A percentile compares a stretch with the other conserved stretches of the same genome.
phyloP scores from a whole-genome alignment of 2,329 filamentous ascomycete species.

The Calonectria pseudoreteaudii region DNA sequence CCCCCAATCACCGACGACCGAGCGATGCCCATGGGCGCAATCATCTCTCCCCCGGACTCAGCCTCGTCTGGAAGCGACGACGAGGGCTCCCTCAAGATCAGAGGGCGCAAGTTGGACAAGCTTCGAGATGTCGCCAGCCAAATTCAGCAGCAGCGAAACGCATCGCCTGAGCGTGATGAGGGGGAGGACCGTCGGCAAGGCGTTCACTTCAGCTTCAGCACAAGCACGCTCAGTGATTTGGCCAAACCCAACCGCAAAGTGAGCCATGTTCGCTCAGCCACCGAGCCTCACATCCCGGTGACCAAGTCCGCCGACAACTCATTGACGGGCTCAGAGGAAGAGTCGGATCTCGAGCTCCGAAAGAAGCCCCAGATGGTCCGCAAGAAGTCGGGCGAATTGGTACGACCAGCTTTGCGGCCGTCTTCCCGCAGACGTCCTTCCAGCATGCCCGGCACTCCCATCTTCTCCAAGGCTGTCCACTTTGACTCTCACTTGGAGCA shows the following conservation, averaged over 20 bases:
- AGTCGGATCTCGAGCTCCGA: slow-evolving; percentile 68
- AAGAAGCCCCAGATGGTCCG: slow-evolving; percentile 92
- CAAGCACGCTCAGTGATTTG: slow-evolving; percentile 57
- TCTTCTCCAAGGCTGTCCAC: slow-evolving; percentile 96
- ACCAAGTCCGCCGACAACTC: slow-evolving; percentile 63
- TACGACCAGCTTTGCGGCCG: slow-evolving; percentile 88
- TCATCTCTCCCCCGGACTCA: slow-evolving; percentile 93
- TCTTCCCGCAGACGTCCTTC: slow-evolving; percentile 85
- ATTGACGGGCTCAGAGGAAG: slow-evolving; percentile 69
- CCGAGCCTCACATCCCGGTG: slow-evolving; percentile 64
- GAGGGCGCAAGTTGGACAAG: slow-evolving; percentile 63
- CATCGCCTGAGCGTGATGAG: slow-evolving; percentile 64
- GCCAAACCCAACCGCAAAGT: slow-evolving; percentile 54
- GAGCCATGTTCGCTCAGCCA: slow-evolving; percentile 66
- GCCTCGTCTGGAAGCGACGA: slow-evolving; percentile 85
- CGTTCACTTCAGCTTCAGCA: slow-evolving; percentile 62
- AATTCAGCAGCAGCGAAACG: slow-evolving; percentile 65
- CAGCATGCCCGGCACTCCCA: slow-evolving; percentile 97
- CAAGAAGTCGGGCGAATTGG: slow-evolving; percentile 98
- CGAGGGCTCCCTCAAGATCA: slow-evolving; percentile 67
- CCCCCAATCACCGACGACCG: slow-evolving; percentile 80
- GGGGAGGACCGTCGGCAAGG: slow-evolving; percentile 56
- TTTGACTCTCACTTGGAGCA: slow-evolving; percentile 98
- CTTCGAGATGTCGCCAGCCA: slow-evolving; percentile 83
- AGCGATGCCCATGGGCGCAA: slow-evolving; percentile 83